Evolutionary conservation across 1,284 basidiomycete genomes (phyloP), one percentile per base, ranked within the genome.

Genomic region (Cutaneotrichosporon mucoides): DNA sequence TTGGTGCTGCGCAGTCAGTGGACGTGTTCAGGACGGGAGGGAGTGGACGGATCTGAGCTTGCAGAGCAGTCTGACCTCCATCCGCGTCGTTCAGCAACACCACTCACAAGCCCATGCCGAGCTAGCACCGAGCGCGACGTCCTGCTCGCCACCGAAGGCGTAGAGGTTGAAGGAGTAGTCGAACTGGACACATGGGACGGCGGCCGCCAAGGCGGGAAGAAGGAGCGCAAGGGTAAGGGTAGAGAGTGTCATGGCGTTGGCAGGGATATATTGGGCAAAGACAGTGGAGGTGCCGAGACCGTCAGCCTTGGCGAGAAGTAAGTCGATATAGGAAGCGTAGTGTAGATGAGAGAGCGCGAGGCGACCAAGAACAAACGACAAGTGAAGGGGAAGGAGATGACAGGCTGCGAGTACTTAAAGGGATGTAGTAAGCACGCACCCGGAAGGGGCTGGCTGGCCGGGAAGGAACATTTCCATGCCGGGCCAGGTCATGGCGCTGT

Each of bases 141-240:
- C 78, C 24, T 66, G 41, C 12, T 62, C 63, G 33, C 77, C 78
- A 11, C 78, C 78, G 57, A 79, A 79, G 2, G 75, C 74, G 59
- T 79, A 79, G 42, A 79, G 66, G 62, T 76, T 75, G 62, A 65
- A 72, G 47, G 57, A 55, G 10, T 73, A 63, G 61, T 79, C 78
- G 62, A 77, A 77, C 61, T 76, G 73, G 24, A 75, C 73, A 56
- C 76, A 79, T 9, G 73, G 71, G 34, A 73, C 66, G 15, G 77
- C 77, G 1, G 58, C 36, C 24, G 66, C 70, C 13, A 66, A 57
- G 10, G 68, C 57, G 7, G 66, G 62, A 15, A 70, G 55, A 40
- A 70, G 60, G 16, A 70, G 59, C 44, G 68, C 57, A 41, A 71
- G 60, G 57, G 68, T 61, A 45, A 62, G 15, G 59, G 61, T 48